Conservation (phyloP, 2,329 filamentous ascomycete genomes). For the Orbilia ellipsospora region DNA sequence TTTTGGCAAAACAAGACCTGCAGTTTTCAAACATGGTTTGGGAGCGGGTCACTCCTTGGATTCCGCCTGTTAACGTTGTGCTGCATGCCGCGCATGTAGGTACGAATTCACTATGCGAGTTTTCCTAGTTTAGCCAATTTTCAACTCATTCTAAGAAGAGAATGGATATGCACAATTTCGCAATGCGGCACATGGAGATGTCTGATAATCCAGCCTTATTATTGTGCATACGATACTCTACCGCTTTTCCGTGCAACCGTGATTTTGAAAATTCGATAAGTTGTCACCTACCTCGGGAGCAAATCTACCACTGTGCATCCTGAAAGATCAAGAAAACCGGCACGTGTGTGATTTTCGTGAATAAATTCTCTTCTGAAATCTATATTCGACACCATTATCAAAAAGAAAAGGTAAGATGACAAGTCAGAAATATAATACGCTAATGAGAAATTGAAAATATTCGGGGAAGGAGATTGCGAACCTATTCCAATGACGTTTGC, state of each 20-base stretch:
- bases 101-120: slow-evolving; percentile 73
- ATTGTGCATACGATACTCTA: slow-evolving; percentile 12
- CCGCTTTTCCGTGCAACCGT: too few species aligned
- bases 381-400: slow-evolving; percentile 56
- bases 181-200: slow-evolving; percentile 50
- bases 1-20: slow-evolving; percentile 80
- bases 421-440: slow-evolving; percentile 15
- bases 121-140: slow-evolving; percentile 44
- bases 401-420: slow-evolving; percentile 25
- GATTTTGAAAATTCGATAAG: slow-evolving; percentile 1
- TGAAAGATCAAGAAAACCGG: slow-evolving; percentile 78
- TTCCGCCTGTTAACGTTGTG: slow-evolving; percentile 72
- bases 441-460: not conserved
- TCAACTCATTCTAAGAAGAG: slow-evolving; percentile 10
- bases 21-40: slow-evolving; percentile 80
- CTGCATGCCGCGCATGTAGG: slow-evolving; percentile 83
- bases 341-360: slow-evolving; percentile 77
- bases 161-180: slow-evolving; percentile 44
- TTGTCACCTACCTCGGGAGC: slow-evolving; percentile 71
- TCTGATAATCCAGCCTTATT: slow-evolving; percentile 30
- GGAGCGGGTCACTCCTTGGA: slow-evolving; percentile 75
- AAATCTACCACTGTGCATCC: slow-evolving; percentile 80
- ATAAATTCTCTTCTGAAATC: slow-evolving; percentile 76
- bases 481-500: slow-evolving; percentile 66
- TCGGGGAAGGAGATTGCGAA: slow-evolving; percentile 56